Percentiles rank a stretch among this genome's conserved stretches.
Evolutionary conservation across 345 rosid species (phyloP).

Genomic region (Acer negundo): DNA sequence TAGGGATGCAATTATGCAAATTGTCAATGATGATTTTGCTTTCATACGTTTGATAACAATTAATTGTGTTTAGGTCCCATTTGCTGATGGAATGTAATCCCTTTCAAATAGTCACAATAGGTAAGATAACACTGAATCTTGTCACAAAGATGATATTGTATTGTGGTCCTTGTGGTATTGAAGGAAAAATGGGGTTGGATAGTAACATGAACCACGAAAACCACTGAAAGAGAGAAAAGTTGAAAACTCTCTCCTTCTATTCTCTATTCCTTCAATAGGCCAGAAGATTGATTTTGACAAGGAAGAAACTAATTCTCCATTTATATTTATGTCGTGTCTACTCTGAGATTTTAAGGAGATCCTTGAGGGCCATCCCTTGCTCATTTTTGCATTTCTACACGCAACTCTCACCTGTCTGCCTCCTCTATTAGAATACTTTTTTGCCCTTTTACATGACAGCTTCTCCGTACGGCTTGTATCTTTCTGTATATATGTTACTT

Average conservation of each 20-base stretch:
- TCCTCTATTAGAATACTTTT: background rate
- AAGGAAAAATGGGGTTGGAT: slow-evolving; percentile 3
- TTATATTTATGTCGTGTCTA: background rate
- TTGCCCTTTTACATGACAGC: background rate
- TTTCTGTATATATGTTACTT: background rate
- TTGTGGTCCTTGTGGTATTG: slow-evolving; percentile 22
- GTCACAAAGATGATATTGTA: slow-evolving; percentile 4
- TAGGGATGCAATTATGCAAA: background rate
- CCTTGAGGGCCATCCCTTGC: background rate
- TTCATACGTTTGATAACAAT: background rate
- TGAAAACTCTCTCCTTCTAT: slow-evolving; percentile 6
- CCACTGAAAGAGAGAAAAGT: slow-evolving; percentile 8
- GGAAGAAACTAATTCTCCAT: background rate
- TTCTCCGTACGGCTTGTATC: background rate
- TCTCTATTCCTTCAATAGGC: slow-evolving; percentile 9
- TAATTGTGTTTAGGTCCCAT: slow-evolving; percentile 8
- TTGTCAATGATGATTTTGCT: background rate
- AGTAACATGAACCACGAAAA: slow-evolving; percentile 11
- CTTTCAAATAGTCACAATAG: background rate
- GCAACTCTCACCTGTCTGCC: slow-evolving; percentile 20
- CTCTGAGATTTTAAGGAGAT: background rate
- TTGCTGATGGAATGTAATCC: slow-evolving; percentile 21
- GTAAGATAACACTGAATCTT: slow-evolving; percentile 28
- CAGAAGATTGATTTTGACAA: slow-evolving; percentile 25
- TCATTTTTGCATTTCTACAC: slow-evolving; percentile 16